phyloP scores from a whole-genome alignment of 768 basidiomycete species.

The Pleurotus eryngii region DNA sequence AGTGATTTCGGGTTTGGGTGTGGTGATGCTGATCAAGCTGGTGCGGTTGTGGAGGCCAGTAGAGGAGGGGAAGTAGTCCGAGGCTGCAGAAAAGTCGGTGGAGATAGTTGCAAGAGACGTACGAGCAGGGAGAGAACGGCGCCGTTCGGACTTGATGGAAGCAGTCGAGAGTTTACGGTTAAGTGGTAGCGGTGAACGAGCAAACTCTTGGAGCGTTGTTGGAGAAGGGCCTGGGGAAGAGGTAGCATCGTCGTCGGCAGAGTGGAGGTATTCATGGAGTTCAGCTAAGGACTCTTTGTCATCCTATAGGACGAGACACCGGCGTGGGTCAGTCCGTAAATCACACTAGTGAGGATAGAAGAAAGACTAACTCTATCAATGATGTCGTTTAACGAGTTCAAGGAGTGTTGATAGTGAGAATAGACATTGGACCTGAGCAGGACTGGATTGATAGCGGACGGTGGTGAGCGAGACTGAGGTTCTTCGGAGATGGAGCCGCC shows the following conservation, averaged over 20 bases:
- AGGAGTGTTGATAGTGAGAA: constrained; percentile 74
- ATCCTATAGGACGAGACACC: constrained; percentile 43
- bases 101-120: constrained; percentile 59
- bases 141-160: constrained; percentile 56
- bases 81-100: constrained; percentile 36
- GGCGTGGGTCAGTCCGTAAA: constrained; percentile 6
- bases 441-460: constrained; percentile 11
- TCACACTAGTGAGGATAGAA: constrained; percentile 1
- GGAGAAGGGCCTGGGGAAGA: constrained; percentile 15
- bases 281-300: constrained; percentile 72
- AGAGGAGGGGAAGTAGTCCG: not conserved
- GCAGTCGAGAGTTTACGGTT: constrained; percentile 31
- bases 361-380: constrained; percentile 64
- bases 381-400: constrained; percentile 79
- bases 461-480: constrained; percentile 4
- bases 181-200: constrained; percentile 11
- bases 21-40: constrained; percentile 27
- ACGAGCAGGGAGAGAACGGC: constrained; percentile 65
- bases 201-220: constrained; percentile 18
- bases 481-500: constrained; percentile 7
- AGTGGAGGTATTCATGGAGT: constrained; percentile 65
- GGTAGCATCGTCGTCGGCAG: constrained; percentile 16
- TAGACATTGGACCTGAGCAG: constrained; percentile 39
- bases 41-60: not conserved
- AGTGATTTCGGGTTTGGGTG: constrained; percentile 41